Conservation (phyloP, 108 stramenopile genomes). For the Fistulifera solaris region DNA sequence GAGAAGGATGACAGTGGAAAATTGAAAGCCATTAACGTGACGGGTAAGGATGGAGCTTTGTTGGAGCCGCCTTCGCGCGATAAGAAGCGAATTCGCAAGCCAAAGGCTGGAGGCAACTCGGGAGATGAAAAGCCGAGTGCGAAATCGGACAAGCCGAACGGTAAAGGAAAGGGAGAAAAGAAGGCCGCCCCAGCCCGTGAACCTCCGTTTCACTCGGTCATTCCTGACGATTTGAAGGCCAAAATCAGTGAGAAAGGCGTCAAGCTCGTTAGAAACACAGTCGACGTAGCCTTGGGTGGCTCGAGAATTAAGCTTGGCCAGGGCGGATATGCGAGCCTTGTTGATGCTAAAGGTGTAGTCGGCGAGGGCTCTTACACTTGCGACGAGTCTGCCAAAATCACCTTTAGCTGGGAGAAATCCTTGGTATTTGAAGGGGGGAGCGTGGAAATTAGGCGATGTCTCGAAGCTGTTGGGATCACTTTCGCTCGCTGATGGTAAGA, state of each 20-base stretch:
- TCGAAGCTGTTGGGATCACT: conserved; percentile 21
- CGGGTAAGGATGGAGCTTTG: conserved; percentile 52
- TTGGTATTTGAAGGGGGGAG: conserved; percentile 32
- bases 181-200: conserved; percentile 1
- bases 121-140: background rate
- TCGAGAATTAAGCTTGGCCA: conserved; percentile 10
- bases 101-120: background rate
- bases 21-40: conserved; percentile 60
- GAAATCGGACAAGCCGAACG: background rate
- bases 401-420: conserved; percentile 44
- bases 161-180: conserved; percentile 1
- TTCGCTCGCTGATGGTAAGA: conserved; percentile 54
- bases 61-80: conserved; percentile 4
- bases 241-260: conserved; percentile 5
- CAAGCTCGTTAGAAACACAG: background rate
- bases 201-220: conserved; percentile 5
- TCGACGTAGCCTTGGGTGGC: conserved; percentile 9
- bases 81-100: background rate
- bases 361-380: conserved; percentile 63
- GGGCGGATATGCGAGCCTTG: conserved; percentile 43
- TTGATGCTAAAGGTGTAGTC: conserved; percentile 42
- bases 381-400: conserved; percentile 21
- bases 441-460: conserved; percentile 32
- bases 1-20: conserved; percentile 60
- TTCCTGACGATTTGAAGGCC: conserved; percentile 2